Percentiles rank a stretch among this genome's conserved stretches.
phyloP scores from a whole-genome alignment of 352 stramenopile species.

The Globisporangium splendens region DNA sequence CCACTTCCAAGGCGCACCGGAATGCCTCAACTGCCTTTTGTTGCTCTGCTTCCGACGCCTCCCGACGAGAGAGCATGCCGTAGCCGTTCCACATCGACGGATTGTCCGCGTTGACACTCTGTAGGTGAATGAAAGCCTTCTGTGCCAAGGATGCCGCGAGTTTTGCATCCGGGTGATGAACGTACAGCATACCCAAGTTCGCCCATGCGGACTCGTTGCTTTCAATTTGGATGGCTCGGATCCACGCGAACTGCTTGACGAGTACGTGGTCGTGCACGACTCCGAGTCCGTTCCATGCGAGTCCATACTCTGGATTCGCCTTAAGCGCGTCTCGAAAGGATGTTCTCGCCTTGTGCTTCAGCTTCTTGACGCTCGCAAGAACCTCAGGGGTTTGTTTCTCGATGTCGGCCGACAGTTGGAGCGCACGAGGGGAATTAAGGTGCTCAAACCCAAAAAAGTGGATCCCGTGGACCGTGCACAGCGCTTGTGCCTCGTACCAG shows the following conservation, averaged over 20 bases:
- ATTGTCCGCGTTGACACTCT: slow-evolving; percentile 79
- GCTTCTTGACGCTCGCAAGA: slow-evolving; percentile 9
- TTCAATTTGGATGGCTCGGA: slow-evolving; percentile 50
- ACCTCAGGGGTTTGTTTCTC: background rate
- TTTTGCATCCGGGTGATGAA: slow-evolving; percentile 33
- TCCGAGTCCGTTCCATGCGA: slow-evolving; percentile 79
- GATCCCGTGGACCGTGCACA: slow-evolving; percentile 30
- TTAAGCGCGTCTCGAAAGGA: slow-evolving; percentile 50
- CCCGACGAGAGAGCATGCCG: slow-evolving; percentile 60
- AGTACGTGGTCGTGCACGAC: slow-evolving; percentile 54
- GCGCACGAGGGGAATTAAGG: background rate
- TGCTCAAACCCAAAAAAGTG: slow-evolving; percentile 40
- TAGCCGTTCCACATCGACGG: slow-evolving; percentile 87
- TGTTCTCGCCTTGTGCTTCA: slow-evolving; percentile 30
- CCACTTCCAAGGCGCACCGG: slow-evolving; percentile 69
- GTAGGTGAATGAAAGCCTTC: slow-evolving; percentile 76
- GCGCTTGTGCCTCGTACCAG: slow-evolving; percentile 74
- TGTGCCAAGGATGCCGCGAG: slow-evolving; percentile 45
- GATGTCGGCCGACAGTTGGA: background rate
- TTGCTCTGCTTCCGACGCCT: slow-evolving; percentile 30
- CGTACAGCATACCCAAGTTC: slow-evolving; percentile 84
- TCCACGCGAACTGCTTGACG: slow-evolving; percentile 81
- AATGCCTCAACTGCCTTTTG: slow-evolving; percentile 69
- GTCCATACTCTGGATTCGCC: slow-evolving; percentile 36
- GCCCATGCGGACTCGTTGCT: slow-evolving; percentile 71